Percentiles rank a stretch among this genome's conserved stretches.
These are phyloP conservation scores for Sporobolomyces phaffii DNA, from an alignment of 768 basidiomycete species.

Conservation along the genomic window DNA sequence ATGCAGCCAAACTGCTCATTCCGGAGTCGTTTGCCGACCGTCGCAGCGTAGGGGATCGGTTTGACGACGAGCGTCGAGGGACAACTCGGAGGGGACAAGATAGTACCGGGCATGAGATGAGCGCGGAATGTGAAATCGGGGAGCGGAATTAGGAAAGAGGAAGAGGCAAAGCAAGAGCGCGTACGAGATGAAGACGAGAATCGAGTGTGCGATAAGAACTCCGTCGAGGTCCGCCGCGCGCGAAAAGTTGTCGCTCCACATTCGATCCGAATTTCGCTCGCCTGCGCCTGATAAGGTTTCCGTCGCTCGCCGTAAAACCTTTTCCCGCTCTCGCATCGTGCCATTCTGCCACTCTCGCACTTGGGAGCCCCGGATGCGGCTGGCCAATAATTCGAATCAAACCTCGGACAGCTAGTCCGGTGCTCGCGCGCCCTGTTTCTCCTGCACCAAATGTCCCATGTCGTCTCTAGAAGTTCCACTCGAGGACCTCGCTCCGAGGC, in stretches of 20 bases:
- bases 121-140: too few species aligned
- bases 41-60: slow-evolving; percentile 16
- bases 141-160: background rate
- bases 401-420: too few species aligned
- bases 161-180: background rate
- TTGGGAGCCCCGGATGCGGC: too few species aligned
- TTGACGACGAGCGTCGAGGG: background rate
- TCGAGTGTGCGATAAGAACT: background rate
- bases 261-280: slow-evolving; percentile 3
- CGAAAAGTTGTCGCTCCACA: background rate
- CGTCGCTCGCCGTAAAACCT: too few species aligned
- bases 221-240: background rate
- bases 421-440: too few species aligned
- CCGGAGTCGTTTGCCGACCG: background rate
- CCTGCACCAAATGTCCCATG: background rate
- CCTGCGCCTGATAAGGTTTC: too few species aligned
- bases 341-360: too few species aligned
- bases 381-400: too few species aligned
- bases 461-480: background rate
- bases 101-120: background rate
- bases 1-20: slow-evolving; percentile 26
- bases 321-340: too few species aligned
- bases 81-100: background rate
- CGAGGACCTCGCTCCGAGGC: background rate
- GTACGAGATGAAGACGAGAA: background rate